Evolutionary conservation across 164 flowering plant genomes (phyloP), one percentile per base, ranked within the genome.

Genomic region (Stephania yunnanensis): DNA sequence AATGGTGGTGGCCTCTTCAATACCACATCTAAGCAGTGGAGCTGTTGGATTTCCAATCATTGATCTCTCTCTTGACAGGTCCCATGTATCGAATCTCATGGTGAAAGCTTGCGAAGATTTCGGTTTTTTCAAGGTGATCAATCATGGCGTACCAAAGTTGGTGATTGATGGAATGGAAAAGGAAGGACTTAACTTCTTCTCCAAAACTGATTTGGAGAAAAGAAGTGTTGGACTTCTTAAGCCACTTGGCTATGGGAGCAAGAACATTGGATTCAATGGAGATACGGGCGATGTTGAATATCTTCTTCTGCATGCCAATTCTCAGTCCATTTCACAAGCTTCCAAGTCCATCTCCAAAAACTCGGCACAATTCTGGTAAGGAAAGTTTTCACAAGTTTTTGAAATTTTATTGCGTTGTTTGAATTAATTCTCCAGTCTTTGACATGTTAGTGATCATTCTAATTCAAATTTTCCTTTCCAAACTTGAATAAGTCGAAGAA

Each of bases 221-320:
- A 78, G 78, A 55, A 52, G 11, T 20, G 89, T 83, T 8, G 88
- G 87, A 0, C 90, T 86, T 7, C 84, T 89, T 0, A 81, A 76
- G 20, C 92, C 94, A 15, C 84, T 81, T 61, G 92, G 95, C 1
- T 91, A 91, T 77, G 93, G 92, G 2, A 68, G 77, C 82, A 88
- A 82, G 82, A 83, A 78, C 78, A 89, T 90, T 48, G 97, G 97
- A 31, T 76, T 80, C 53, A 86, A 83, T 63, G 97, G 97, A 6
- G 97, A 92, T n/a, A 31, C 55, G 3, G 97, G 95, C 13, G 91
- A 86, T 44, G 80, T 90, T 45, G 94, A 92, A 55, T 92, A 90
- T 66, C 84, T 92, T 46, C 86, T 89, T 5, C 83, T 92, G 25
- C 72, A 82, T 65, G 31, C 89, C 69, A 82, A 87, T 55, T 83